Percentiles rank a stretch among this genome's conserved stretches.
These are phyloP conservation scores for Rhodotorula glutinis DNA, from an alignment of 1,284 basidiomycete species.

Conservation along the genomic window DNA sequence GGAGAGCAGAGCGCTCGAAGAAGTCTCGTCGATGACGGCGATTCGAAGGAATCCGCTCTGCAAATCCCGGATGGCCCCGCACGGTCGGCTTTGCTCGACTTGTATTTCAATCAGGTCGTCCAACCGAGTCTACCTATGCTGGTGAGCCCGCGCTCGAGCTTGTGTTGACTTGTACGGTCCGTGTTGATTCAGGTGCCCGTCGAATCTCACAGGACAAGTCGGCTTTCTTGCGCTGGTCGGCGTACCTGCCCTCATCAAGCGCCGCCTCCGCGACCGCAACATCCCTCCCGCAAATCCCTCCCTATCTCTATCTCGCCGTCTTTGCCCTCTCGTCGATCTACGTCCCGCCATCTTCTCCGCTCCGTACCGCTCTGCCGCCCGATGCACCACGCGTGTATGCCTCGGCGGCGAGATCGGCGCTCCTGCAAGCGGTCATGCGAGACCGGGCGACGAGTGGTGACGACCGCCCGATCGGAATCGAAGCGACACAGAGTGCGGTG, in stretches of 20 bases:
- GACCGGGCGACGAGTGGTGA: no score
- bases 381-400: conserved; percentile 51
- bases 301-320: conserved; percentile 59
- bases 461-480: background rate
- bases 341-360: conserved; percentile 65
- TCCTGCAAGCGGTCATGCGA: conserved; percentile 9
- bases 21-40: no score
- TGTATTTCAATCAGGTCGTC: conserved; percentile 37
- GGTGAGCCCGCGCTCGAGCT: conserved; percentile 9
- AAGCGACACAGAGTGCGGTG: conserved; percentile 24
- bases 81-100: conserved; percentile 23
- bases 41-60: no score
- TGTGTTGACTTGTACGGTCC: no score
- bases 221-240: conserved; percentile 27
- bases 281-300: conserved; percentile 50
- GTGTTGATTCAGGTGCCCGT: conserved; percentile 35
- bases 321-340: conserved; percentile 67
- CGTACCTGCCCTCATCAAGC: conserved; percentile 13
- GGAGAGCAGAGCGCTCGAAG: no score
- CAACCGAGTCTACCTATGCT: conserved; percentile 33
- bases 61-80: conserved; percentile 19
- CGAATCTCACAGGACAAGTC: conserved; percentile 20
- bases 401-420: conserved; percentile 14
- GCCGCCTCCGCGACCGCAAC: conserved; percentile 44
- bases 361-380: conserved; percentile 50